Evolutionary conservation across 192 early-diverging fungal genomes (phyloP), one percentile per base, ranked within the genome.

Genomic region (Pilaira anomala): DNA sequence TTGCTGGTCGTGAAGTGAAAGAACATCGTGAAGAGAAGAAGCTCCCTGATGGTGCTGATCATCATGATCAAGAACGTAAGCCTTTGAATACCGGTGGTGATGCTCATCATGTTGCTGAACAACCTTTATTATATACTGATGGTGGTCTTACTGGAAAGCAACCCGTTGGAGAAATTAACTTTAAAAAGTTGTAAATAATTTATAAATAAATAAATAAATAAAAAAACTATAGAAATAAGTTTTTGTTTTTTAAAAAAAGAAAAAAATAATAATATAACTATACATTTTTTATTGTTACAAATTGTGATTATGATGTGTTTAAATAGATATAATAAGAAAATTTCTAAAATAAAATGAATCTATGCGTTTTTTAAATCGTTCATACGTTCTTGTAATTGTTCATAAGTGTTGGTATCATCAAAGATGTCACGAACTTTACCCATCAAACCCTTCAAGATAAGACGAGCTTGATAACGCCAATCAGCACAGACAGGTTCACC

Each of bases 381-480:
- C 62, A 91, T 73, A 1, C 78, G 80, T 21, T 87, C 85, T 60
- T 80, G 78, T 30, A 93, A 67, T 33, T 81, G 78, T 22, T 87
- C 73, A 69, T 83, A 88, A 8, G 68, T 70, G 18, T 79, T 70
- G 14, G 82, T 80, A 16, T 83, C 85, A 26, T 89, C 91, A 76
- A 87, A 93, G 1, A 75, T 72, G 62, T 77, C 83, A 76, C 90
- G 91, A 14, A 89, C 87, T 52, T 88, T 86, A 33, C 91, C 89
- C 62, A 96, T 85, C 59, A 97, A 75, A 26, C 91, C 85, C 54
- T 89, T 91, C 65, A 98, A 69, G 36, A 91, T 75, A 77, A 85
- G 87, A 66, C 85, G 87, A 9, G 90, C 79, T 67, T 97, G 92
- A 64, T 94, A 94, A 55, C 74, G 76, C 94, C 95, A 98, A 71